Conservation (phyloP, 768 basidiomycete genomes). For the Goffeauzyma gilvescens region DNA sequence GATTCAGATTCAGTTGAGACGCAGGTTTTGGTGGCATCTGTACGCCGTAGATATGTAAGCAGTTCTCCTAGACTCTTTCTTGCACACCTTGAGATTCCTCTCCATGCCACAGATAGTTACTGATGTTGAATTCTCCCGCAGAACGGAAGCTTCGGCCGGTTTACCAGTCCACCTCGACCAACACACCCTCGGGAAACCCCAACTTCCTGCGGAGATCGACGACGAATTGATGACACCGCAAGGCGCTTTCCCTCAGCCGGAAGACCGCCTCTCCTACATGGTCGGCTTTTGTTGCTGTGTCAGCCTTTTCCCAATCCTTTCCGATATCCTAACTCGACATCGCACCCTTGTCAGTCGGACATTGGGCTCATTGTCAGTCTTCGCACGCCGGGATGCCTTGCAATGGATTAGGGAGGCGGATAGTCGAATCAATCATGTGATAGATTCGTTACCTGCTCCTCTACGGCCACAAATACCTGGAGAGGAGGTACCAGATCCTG, state of each 20-base stretch:
- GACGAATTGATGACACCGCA: constrained; percentile 17
- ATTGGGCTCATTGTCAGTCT: too few relatives aligned
- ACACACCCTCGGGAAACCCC: constrained; percentile 13
- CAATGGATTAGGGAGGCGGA: too few relatives aligned
- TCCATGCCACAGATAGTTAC: neutral
- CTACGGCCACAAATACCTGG: too few relatives aligned
- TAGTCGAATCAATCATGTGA: too few relatives aligned
- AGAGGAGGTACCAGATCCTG: constrained; percentile 6
- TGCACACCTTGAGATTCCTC: neutral
- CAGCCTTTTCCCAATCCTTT: constrained; percentile 13
- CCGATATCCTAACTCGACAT: constrained; percentile 16
- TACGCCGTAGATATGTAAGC: constrained; percentile 20
- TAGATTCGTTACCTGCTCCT: too few relatives aligned
- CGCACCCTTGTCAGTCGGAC: constrained; percentile 10
- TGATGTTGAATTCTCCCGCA: neutral
- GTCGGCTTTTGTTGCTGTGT: constrained; percentile 11
- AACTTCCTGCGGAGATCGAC: constrained; percentile 17
- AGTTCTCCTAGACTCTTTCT: neutral
- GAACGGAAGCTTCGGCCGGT: constrained; percentile 15
- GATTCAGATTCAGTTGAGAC: constrained; percentile 13
- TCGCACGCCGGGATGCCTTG: too few relatives aligned
- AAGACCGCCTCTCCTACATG: constrained; percentile 11
- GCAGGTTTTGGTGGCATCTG: constrained; percentile 16
- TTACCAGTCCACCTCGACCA: constrained; percentile 9
- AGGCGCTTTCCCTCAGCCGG: constrained; percentile 10